Evolutionary conservation across 202 grass and related monocot species (phyloP).

Genomic region (Zoysia matrella): DNA sequence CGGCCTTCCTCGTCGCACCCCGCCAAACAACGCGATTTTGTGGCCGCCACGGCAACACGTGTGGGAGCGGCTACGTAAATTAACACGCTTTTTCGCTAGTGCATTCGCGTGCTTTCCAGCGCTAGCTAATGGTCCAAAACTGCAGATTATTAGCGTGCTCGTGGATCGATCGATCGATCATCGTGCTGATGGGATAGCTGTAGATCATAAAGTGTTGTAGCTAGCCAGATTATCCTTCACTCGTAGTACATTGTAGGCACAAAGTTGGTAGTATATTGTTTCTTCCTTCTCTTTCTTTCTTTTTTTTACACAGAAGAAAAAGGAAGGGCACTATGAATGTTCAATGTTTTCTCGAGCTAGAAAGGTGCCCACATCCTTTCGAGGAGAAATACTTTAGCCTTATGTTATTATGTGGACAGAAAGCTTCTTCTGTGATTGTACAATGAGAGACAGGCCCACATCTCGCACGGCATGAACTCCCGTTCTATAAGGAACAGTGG

Average conservation of each 20-base stretch:
- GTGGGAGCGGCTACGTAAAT: not conserved
- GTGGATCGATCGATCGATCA: not conserved
- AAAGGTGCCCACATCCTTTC: conserved; percentile 6
- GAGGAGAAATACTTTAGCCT: not conserved
- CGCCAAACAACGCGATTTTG: not conserved
- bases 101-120: not conserved
- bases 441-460: not conserved
- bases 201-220: not conserved
- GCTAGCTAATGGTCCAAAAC: not conserved
- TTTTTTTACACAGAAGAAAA: not conserved
- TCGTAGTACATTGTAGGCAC: conserved; percentile 12
- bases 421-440: conserved; percentile 1
- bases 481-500: not conserved
- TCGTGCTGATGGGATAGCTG: not conserved
- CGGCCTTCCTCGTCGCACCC: conserved; percentile 32
- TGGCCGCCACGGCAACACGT: conserved; percentile 9
- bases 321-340: not conserved
- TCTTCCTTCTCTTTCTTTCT: not conserved
- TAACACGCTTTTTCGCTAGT: not conserved
- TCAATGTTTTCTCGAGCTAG: not conserved
- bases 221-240: conserved; percentile 18
- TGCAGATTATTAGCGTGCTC: no score
- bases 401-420: conserved; percentile 28
- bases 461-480: not conserved
- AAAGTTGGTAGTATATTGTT: not conserved